Percentiles rank a stretch among this genome's conserved stretches.
phyloP scores from a whole-genome alignment of 2,329 filamentous ascomycete species.

The Pseudohalonectria lignicola region DNA sequence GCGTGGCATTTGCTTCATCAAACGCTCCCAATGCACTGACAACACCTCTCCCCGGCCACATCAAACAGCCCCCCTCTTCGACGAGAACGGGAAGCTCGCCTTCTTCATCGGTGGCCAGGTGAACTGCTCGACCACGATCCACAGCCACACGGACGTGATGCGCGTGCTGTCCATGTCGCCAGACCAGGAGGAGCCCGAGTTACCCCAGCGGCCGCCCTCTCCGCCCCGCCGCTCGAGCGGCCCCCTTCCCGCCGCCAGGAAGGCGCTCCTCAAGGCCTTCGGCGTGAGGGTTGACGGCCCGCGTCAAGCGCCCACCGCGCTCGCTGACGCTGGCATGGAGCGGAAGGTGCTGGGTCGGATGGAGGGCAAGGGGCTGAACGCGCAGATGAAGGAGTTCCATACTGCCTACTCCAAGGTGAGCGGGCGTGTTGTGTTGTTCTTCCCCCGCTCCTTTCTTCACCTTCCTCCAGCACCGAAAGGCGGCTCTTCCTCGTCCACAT shows the following conservation, averaged over 20 bases:
- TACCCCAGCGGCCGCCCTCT: neutral
- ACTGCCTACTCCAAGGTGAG: conserved; percentile 15
- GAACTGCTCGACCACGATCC: conserved; percentile 43
- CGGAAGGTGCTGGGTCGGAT: conserved; percentile 11
- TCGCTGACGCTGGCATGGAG: conserved; percentile 13
- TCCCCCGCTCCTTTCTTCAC: no score
- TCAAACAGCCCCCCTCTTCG: conserved; percentile 3
- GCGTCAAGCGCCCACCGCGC: conserved; percentile 4
- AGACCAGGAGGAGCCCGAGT: neutral
- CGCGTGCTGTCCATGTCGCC: conserved; percentile 23
- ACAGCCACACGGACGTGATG: conserved; percentile 37
- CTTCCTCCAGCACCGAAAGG: no score
- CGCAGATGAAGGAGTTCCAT: conserved; percentile 17
- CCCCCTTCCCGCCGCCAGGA: conserved; percentile 1
- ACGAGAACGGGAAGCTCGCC: conserved; percentile 27
- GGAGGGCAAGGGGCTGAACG: conserved; percentile 13
- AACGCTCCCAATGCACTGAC: no score
- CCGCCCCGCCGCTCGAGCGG: neutral
- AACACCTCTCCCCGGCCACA: neutral
- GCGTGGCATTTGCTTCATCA: no score
- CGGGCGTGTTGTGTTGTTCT: neutral
- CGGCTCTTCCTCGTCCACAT: no score
- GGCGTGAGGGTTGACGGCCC: conserved; percentile 3
- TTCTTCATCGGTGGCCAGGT: conserved; percentile 47
- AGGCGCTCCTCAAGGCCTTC: conserved; percentile 7